Evolutionary conservation across 495 filamentous ascomycete genomes (phyloP).

Genomic region (Aspergillus homomorphus): DNA sequence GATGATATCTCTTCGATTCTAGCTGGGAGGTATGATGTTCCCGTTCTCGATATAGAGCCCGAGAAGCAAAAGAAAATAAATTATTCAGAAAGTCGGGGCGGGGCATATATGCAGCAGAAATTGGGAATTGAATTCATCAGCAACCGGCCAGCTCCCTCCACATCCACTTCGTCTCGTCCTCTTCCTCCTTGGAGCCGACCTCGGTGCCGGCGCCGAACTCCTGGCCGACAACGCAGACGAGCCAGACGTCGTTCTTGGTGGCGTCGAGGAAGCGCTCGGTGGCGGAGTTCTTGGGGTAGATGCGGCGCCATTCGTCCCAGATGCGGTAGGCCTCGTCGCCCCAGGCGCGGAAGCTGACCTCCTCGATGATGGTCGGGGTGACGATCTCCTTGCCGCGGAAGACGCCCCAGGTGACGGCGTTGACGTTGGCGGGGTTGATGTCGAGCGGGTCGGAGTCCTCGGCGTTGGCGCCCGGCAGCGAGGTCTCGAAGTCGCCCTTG

Average conservation of each 20-base stretch:
- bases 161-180: constrained; percentile 44
- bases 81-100: too few species aligned
- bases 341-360: constrained; percentile 93
- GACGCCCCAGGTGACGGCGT: constrained; percentile 95
- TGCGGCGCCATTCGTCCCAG: constrained; percentile 88
- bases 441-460: constrained; percentile 37
- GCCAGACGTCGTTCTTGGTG: constrained; percentile 68
- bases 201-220: constrained; percentile 56
- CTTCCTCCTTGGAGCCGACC: constrained; percentile 41
- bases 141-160: constrained; percentile 35
- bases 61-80: background rate
- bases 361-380: constrained; percentile 96
- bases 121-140: background rate
- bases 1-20: background rate
- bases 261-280: constrained; percentile 65
- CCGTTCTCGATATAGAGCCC: background rate
- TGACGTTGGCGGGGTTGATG: constrained; percentile 59
- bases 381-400: constrained; percentile 97
- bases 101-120: too few species aligned
- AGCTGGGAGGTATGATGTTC: background rate
- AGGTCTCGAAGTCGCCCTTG: constrained; percentile 67
- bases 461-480: constrained; percentile 37
- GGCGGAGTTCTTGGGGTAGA: constrained; percentile 66
- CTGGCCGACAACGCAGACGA: constrained; percentile 90
- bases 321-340: constrained; percentile 93